Conservation (phyloP, 2,329 filamentous ascomycete species). For the Calonectria pauciramosa region DNA sequence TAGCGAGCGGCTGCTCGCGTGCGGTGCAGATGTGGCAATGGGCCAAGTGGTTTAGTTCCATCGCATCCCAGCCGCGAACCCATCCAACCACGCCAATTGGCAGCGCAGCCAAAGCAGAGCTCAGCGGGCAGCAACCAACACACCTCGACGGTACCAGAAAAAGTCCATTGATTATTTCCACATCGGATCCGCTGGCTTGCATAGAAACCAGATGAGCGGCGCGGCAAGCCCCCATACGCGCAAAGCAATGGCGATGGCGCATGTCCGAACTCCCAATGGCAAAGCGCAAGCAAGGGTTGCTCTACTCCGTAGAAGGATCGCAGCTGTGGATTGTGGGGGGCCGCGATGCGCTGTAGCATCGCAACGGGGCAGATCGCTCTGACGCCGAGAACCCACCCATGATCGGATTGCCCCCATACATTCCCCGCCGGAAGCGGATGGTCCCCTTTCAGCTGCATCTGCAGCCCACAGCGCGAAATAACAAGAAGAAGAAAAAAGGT, state of each 20-base stretch:
- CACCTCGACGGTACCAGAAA: background rate
- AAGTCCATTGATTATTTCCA: background rate
- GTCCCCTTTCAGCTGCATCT: constrained; percentile 1
- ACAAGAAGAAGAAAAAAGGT: background rate
- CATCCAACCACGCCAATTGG: background rate
- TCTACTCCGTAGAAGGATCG: background rate
- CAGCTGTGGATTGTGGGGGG: background rate
- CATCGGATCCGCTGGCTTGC: constrained; percentile 8
- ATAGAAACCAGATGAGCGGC: background rate
- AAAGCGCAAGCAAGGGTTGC: background rate
- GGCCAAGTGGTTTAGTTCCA: background rate
- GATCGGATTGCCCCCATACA: background rate
- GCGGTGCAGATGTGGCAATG: background rate
- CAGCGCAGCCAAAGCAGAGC: no score
- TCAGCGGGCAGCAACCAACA: background rate
- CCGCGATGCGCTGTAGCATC: background rate
- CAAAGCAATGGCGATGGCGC: background rate
- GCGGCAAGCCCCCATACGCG: background rate
- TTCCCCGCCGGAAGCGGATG: background rate
- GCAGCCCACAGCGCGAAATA: background rate
- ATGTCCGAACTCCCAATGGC: background rate
- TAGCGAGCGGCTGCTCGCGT: background rate
- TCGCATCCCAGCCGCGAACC: background rate
- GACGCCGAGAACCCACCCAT: constrained; percentile 8
- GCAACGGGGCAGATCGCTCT: constrained; percentile 11